Conservation (phyloP, 1,284 basidiomycete species). For the Omphalotus olearius region DNA sequence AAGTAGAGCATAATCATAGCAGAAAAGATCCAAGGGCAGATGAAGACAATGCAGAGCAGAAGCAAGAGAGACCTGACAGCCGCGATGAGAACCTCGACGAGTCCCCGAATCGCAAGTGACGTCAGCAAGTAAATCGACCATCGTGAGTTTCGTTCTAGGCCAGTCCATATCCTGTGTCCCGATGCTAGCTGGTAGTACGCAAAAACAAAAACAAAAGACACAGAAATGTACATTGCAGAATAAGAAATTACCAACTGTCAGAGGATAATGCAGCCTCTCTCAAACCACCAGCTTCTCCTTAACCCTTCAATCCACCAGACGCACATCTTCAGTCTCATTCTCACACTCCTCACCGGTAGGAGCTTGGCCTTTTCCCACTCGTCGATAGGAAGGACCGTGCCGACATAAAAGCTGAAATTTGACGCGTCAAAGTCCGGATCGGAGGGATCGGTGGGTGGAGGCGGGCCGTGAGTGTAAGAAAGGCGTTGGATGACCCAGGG, state of each 20-base stretch:
- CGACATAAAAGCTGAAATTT: conserved; percentile 89
- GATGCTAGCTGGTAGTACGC: too few relatives aligned
- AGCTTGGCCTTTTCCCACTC: conserved; percentile 91
- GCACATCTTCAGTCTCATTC: conserved; percentile 77
- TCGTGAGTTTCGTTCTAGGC: too few relatives aligned
- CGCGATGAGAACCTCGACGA: too few relatives aligned
- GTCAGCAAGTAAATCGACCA: too few relatives aligned
- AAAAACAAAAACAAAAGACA: too few relatives aligned
- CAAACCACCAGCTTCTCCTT: conserved; percentile 20
- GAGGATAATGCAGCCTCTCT: conserved; percentile 19
- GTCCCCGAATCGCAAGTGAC: too few relatives aligned
- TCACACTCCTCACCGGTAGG: conserved; percentile 82
- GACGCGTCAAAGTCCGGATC: conserved; percentile 42
- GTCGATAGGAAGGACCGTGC: conserved; percentile 89
- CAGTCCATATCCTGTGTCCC: too few relatives aligned
- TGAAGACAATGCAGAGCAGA: too few relatives aligned
- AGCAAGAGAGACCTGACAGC: too few relatives aligned
- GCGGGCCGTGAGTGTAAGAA: conserved; percentile 42
- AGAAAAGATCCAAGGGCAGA: too few relatives aligned
- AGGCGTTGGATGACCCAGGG: conserved; percentile 90
- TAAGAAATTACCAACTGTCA: not conserved
- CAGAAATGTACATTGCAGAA: too few relatives aligned
- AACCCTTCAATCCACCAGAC: conserved; percentile 85
- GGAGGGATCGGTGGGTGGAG: conserved; percentile 38
- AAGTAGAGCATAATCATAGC: too few relatives aligned